Percentiles rank a stretch among this genome's conserved stretches.
These are phyloP conservation scores for Mytilinidion resinicola DNA, from an alignment of 495 filamentous ascomycete genomes.

Conservation along the genomic window DNA sequence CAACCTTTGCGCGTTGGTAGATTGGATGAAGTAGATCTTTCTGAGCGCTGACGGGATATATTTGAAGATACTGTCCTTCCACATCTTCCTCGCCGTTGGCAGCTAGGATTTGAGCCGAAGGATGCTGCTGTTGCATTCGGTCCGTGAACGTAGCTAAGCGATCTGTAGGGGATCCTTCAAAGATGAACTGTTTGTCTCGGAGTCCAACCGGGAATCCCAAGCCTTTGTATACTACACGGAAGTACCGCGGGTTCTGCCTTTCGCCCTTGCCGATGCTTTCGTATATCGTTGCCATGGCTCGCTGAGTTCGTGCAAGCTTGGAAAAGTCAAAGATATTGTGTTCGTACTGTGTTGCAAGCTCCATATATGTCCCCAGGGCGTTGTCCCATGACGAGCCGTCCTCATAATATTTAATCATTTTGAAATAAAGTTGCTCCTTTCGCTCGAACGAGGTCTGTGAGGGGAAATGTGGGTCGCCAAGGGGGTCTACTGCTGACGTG, in stretches of 20 bases:
- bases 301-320: constrained; percentile 80
- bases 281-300: constrained; percentile 90
- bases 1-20: constrained; percentile 79
- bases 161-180: constrained; percentile 73
- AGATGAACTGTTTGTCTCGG: constrained; percentile 89
- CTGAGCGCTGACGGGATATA: constrained; percentile 71
- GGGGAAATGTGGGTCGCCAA: constrained; percentile 68
- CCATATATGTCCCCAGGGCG: constrained; percentile 83
- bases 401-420: constrained; percentile 91
- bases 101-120: constrained; percentile 73
- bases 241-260: constrained; percentile 73
- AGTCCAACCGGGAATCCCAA: constrained; percentile 78
- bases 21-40: constrained; percentile 81
- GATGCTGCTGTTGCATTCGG: constrained; percentile 86
- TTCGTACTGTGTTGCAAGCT: constrained; percentile 86
- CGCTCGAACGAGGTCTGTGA: constrained; percentile 87
- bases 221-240: constrained; percentile 85
- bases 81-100: constrained; percentile 67
- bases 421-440: constrained; percentile 85
- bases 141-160: constrained; percentile 78
- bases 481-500: constrained; percentile 55
- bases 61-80: constrained; percentile 89
- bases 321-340: constrained; percentile 81
- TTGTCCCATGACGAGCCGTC: constrained; percentile 88
- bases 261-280: constrained; percentile 79